Percentiles rank a stretch among this genome's conserved stretches.
These are phyloP conservation scores for Penstemon barbatus DNA, from an alignment of 257 asterid genomes.

Conservation along the genomic window DNA sequence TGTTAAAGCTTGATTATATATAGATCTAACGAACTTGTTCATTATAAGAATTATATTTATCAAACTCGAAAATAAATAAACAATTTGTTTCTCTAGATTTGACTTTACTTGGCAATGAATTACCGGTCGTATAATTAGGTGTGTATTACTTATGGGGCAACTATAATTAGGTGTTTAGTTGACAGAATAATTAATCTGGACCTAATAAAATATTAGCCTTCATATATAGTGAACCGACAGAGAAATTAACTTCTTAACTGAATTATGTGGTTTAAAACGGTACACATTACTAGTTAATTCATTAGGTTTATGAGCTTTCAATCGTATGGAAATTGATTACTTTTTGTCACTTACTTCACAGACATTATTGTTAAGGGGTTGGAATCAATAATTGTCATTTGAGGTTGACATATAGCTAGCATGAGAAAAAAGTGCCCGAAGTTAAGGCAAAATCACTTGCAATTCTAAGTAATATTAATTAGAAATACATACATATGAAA, in stretches of 20 bases:
- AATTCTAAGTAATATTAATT: background rate
- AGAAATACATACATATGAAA: no score
- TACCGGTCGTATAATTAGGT: background rate
- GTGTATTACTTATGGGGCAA: background rate
- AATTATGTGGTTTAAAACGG: no score
- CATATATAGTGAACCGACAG: background rate
- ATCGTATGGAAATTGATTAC: background rate
- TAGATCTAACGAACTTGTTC: no score
- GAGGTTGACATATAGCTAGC: background rate
- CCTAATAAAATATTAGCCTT: background rate
- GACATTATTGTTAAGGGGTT: background rate
- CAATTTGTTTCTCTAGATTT: no score
- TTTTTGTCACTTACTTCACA: background rate
- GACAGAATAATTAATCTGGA: background rate
- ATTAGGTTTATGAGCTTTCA: background rate
- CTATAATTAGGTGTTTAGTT: background rate
- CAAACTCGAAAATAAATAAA: no score
- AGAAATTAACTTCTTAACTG: no score
- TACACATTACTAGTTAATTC: conserved; percentile 16
- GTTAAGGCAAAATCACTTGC: background rate
- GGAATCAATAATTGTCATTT: background rate
- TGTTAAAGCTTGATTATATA: no score
- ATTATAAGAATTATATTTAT: no score
- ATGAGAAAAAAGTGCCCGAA: background rate
- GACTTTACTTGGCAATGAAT: no score